Base-by-base conservation (phyloP, 306 rosid genomes). In the Prunus kanzakura region DNA sequence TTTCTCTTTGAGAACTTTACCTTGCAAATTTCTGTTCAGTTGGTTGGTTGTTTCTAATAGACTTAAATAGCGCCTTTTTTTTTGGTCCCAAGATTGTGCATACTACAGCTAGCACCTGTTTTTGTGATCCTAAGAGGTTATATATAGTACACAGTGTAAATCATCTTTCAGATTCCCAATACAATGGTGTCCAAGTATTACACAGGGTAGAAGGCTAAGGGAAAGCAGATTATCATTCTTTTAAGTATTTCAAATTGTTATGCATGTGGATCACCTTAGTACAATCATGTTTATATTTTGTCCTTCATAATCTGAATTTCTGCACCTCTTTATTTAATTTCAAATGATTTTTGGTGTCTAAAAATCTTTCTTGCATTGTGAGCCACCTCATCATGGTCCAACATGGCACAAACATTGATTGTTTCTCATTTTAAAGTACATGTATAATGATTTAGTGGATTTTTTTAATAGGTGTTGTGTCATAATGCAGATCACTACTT, bases 401-500 rank as follows among this genome's bases (percentile, higher is more conserved):
- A 62, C 38, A 29, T 62, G 66, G 8, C 29, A 15, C 8, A 25
- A 62, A 62, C 41, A 62, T 29, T 25, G 18, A 29, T 62, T 62
- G 66, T 61, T 61, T 4, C 41, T 61, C 41, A 67, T 8, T 41
- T 66, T 18, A 66, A 66, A 11, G 4, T 13, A 12, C 1, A 11
- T 20, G 29, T 14, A 14, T 25, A 27, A 61, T 62, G 66, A 62
- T 11, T 29, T 14, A 13, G 52, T 43, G 54, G 19, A 67, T 45
- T 67, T 43, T 35, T 35, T 65, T 19, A 19, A 11, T 23, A n/a
- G 52, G 15, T 22, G 72, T 22, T 9, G 20, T 67, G 56, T 23
- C 56, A 67, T 14, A 22, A 67, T 67, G 72, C 72, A 67, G 72
- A 45, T 67, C 35, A 20, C 22, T 47, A 67, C 72, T 67, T 22